Base-by-base conservation (phyloP, 192 early-diverging fungal genomes). In the Coemansia sp. region DNA sequence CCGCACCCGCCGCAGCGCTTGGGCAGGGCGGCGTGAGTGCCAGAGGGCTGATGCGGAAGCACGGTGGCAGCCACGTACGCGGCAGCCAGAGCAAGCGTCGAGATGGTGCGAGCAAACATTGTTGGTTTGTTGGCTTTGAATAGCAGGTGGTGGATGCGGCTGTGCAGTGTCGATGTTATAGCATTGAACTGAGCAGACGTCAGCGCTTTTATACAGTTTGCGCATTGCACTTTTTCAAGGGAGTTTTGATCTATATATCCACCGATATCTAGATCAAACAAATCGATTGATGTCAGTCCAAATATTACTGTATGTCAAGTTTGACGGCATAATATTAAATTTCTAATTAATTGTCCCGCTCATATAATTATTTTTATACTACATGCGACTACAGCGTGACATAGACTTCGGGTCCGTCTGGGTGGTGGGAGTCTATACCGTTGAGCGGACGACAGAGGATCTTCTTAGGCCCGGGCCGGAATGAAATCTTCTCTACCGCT, bases 401-500 rank as follows among this genome's bases (percentile, higher is more conserved):
- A 38, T 38, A 38, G 11, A 38, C 37, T 9, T 6, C 37, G 11
- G 67, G 46, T 1, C 76, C 76, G 31, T 79, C 76, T 22, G 76
- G 76, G 3, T 63, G 66, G 14, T 20, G 56, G 11, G 45, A 11
- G 31, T 39, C 70, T 1, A 20, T 37, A 39, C 42, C 24, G 60
- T 70, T 73, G 42, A 79, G 76, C 22, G 76, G 76, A 35, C 70
- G 62, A 60, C 76, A 79, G 56, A 73, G 69, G 25, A 79, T 70
- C 1, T 65, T 15, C 15, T 53, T 35, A 3, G 76, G 76, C 4
- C 70, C 71, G 27, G 76, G 59, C 11, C 62, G 37, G n/a, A 70
- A 79, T 29, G 38, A 51, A n/a, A 73, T 64, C 32, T 58, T 53
- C 1, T 35, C 37, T 17, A 40, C 47, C 19, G 42, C 31, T 3